Evolutionary conservation across 2,329 filamentous ascomycete genomes (phyloP), one percentile per base, ranked within the genome.

Genomic region (Fusarium hostae): DNA sequence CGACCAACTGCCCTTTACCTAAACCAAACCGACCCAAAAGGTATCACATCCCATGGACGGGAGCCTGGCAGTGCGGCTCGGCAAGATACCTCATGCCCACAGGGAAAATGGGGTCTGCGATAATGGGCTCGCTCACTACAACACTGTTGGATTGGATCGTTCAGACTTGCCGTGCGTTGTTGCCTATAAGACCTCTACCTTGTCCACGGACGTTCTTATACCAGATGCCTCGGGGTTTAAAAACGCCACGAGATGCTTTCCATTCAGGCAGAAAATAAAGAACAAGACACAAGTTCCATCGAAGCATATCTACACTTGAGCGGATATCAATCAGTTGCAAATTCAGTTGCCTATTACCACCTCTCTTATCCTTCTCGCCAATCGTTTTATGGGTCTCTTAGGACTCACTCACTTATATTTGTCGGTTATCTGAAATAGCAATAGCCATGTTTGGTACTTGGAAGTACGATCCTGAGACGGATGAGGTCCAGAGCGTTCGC

Each of bases 401-500:
- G 24, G 55, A 59, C 45, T 50, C 66, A 26, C 16, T 59, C 61
- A 28, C 30, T 34, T 50, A 34, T 20, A 50, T 52, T 41, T 37
- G 12, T 32, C n/a, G 9, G 41, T 51, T 43, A 22, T 52, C 54
- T 59, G 44, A 60, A 40, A 34, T 48, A 47, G 68, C 52, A 51
- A 81, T 80, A 59, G 70, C 52, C 52, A 82, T 82, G 81, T 82
- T 82, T 66, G 77, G 76, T 20, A 82, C 81, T 15, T 82, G 79
- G 79, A 82, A 81, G 70, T 81, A 81, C 72, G 80, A 82, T 61
- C 79, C 78, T 5, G 80, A 81, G 70, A 81, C 79, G 39, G 75
- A 79, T 48, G 76, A 82, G 70, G 77, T 82, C 64, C 80, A 82
- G 63, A 80, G 78, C 61, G 70, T 82, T 54, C 77, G 81, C 41